Evolutionary conservation across 1,284 basidiomycete species (phyloP).

Genomic region (Agaricales sp.): DNA sequence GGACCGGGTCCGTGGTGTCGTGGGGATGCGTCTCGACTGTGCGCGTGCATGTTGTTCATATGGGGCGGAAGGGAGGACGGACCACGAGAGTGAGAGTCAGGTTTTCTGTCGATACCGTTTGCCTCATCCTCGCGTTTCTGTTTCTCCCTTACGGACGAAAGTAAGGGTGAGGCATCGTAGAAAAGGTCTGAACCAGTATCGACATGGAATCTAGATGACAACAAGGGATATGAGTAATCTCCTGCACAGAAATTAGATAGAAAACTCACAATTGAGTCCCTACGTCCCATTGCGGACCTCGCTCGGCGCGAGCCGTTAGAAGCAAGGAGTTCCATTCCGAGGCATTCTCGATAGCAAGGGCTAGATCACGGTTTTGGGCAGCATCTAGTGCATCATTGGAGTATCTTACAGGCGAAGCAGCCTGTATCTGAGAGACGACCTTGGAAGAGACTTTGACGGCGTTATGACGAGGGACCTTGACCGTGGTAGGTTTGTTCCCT

Average conservation of each 20-base stretch:
- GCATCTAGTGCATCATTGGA: constrained; percentile 40
- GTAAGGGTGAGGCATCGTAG: constrained; percentile 36
- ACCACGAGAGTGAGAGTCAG: neutral
- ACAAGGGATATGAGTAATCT: constrained; percentile 5
- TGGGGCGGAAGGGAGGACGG: neutral
- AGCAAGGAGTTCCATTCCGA: constrained; percentile 79
- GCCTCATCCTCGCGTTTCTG: constrained; percentile 1
- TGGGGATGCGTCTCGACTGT: neutral
- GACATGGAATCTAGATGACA: constrained; percentile 31
- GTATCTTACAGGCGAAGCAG: constrained; percentile 38
- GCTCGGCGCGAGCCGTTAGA: constrained; percentile 62
- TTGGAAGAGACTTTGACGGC: constrained; percentile 59
- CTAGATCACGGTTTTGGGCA: constrained; percentile 50
- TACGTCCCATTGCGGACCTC: constrained; percentile 79
- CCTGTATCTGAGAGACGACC: constrained; percentile 46
- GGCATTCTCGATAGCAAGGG: constrained; percentile 39
- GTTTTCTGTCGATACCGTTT: neutral
- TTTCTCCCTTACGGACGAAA: constrained; percentile 14
- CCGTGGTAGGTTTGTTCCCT: constrained; percentile 6
- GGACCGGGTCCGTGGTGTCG: neutral
- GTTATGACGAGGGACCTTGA: constrained; percentile 66
- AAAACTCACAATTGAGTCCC: constrained; percentile 65
- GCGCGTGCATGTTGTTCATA: neutral
- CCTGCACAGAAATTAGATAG: neutral
- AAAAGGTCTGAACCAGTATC: constrained; percentile 40